A percentile compares a stretch with the other conserved stretches of the same genome.
These are phyloP conservation scores for Neurospora sp. DNA, from an alignment of 495 filamentous ascomycete species.

Conservation along the genomic window DNA sequence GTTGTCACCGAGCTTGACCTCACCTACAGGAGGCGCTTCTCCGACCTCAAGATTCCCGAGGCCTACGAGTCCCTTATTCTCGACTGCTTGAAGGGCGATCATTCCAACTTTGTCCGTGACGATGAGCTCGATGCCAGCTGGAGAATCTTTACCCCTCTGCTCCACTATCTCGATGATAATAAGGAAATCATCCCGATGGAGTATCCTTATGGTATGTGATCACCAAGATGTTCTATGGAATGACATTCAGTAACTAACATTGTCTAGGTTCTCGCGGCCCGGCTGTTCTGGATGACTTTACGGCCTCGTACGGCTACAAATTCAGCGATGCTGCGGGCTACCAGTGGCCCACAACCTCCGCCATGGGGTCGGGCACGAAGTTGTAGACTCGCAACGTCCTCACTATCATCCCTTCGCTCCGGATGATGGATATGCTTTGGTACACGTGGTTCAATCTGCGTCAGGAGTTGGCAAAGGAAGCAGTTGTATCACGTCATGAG, in stretches of 20 bases:
- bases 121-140: constrained; percentile 97
- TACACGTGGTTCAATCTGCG: constrained; percentile 13
- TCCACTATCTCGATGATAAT: constrained; percentile 97
- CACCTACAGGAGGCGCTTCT: constrained; percentile 96
- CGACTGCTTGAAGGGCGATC: constrained; percentile 96
- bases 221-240: background rate
- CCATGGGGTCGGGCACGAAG: constrained; percentile 50
- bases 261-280: constrained; percentile 83
- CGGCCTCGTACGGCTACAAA: constrained; percentile 94
- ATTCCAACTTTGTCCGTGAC: constrained; percentile 99
- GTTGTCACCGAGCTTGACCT: constrained; percentile 98
- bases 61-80: constrained; percentile 97
- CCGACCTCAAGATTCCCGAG: constrained; percentile 98
- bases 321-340: constrained; percentile 96
- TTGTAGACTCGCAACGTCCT: constrained; percentile 41
- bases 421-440: background rate
- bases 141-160: constrained; percentile 94
- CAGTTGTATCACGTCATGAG: background rate
- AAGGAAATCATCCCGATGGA: constrained; percentile 99
- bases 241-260: constrained; percentile 7
- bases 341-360: constrained; percentile 74
- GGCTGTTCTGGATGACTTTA: constrained; percentile 95
- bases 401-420: constrained; percentile 3
- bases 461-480: constrained; percentile 4
- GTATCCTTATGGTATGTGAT: constrained; percentile 90